These are phyloP conservation scores for Lactarius vividus DNA, from an alignment of 768 basidiomycete genomes.

Conservation along the genomic window DNA sequence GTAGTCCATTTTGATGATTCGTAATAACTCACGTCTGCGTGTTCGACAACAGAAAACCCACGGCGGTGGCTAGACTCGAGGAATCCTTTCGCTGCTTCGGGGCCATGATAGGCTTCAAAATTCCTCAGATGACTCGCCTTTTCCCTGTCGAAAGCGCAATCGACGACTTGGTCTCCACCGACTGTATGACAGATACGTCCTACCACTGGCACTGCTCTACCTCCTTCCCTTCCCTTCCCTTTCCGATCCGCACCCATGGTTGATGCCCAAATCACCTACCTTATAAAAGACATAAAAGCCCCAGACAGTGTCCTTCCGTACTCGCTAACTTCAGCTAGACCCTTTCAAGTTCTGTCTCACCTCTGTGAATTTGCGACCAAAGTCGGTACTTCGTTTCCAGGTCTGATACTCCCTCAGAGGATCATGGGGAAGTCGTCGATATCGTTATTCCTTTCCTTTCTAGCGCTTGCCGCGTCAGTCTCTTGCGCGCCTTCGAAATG, in stretches of 20 bases:
- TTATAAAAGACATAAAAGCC: not conserved
- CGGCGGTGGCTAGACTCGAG: not conserved
- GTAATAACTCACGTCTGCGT: not conserved
- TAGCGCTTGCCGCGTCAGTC: not conserved
- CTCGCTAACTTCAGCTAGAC: not conserved
- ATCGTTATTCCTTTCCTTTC: not conserved
- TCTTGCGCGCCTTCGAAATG: constrained; percentile 7
- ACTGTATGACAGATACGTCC: not conserved
- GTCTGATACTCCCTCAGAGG: not conserved
- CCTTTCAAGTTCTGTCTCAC: not conserved
- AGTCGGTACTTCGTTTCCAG: not conserved
- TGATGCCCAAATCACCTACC: not conserved
- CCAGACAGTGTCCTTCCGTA: not conserved
- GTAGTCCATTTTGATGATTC: not conserved
- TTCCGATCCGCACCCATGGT: not conserved
- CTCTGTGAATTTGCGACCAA: not conserved
- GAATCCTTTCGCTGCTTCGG: not conserved
- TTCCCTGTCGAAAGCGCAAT: not conserved
- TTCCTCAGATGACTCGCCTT: not conserved
- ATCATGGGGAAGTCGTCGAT: not conserved
- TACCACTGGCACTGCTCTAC: not conserved
- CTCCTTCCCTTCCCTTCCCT: not conserved
- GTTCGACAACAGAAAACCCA: not conserved
- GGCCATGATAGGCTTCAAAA: not conserved
- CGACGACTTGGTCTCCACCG: not conserved